A percentile compares a stretch with the other conserved stretches of the same genome.
These are phyloP conservation scores for Brassica nigra DNA, from an alignment of 345 rosid species.

Conservation along the genomic window DNA sequence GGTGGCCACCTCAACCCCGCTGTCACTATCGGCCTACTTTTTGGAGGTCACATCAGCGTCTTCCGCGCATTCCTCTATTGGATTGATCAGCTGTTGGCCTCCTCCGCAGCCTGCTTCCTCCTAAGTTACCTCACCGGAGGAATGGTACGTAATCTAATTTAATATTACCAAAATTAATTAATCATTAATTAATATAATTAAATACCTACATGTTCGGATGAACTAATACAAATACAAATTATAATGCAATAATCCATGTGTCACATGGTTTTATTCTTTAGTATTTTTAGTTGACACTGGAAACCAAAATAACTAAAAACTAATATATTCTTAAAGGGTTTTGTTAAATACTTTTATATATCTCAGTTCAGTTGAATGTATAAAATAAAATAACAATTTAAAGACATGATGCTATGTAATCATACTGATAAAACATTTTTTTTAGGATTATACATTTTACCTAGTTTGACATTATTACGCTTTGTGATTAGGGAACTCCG, in stretches of 20 bases:
- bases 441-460: not conserved
- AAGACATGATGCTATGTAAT: not conserved
- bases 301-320: not conserved
- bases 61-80: conserved; percentile 71
- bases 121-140: conserved; percentile 89
- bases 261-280: conserved; percentile 8
- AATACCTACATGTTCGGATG: not conserved
- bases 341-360: not conserved
- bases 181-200: not conserved
- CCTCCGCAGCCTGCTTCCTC: conserved; percentile 76
- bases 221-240: not conserved
- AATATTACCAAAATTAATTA: not conserved
- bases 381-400: not conserved
- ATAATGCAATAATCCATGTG: not conserved
- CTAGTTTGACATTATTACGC: not conserved
- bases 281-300: not conserved
- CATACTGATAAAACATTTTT: not conserved
- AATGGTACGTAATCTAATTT: conserved; percentile 46
- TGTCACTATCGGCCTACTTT: conserved; percentile 77
- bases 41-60: conserved; percentile 77
- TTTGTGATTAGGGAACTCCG: conserved; percentile 55
- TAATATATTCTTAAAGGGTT: not conserved
- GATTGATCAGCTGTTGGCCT: conserved; percentile 77
- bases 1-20: conserved; percentile 97
- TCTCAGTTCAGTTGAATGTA: not conserved